These are phyloP conservation scores for Nakazawaea anatomiae DNA, from an alignment of 805 yeast species.

Conservation along the genomic window DNA sequence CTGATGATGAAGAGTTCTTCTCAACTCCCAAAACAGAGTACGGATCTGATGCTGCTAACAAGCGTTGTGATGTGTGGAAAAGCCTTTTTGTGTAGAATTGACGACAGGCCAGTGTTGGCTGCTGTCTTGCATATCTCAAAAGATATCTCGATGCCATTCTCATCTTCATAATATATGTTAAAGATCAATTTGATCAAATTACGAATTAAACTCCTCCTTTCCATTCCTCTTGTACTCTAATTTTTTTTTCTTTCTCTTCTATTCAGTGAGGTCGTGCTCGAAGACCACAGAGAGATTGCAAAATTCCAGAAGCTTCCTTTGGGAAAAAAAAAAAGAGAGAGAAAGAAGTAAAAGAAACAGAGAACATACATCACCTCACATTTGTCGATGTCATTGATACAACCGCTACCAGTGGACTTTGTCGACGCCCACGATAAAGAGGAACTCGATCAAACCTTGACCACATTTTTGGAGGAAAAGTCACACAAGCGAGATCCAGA, in stretches of 20 bases:
- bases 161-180: background rate
- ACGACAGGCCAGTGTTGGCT: background rate
- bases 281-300: background rate
- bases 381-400: constrained; percentile 17
- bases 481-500: constrained; percentile 16
- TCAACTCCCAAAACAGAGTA: constrained; percentile 78
- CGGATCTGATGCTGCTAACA: constrained; percentile 54
- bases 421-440: constrained; percentile 27
- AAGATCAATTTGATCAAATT: too few species aligned
- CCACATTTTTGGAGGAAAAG: background rate
- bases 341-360: background rate
- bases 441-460: background rate
- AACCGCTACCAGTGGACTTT: constrained; percentile 26
- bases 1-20: constrained; percentile 64
- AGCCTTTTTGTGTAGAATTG: constrained; percentile 17
- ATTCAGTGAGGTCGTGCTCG: background rate
- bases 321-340: background rate
- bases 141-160: background rate
- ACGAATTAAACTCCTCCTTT: too few species aligned
- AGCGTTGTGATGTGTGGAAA: constrained; percentile 38
- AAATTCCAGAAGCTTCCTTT: constrained; percentile 1
- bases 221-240: background rate
- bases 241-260: background rate
- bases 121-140: background rate
- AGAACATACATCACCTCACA: too few species aligned